Evolutionary conservation across 805 yeast species (phyloP), one percentile per base, ranked within the genome.

Genomic region (Clavispora vitiphila): DNA sequence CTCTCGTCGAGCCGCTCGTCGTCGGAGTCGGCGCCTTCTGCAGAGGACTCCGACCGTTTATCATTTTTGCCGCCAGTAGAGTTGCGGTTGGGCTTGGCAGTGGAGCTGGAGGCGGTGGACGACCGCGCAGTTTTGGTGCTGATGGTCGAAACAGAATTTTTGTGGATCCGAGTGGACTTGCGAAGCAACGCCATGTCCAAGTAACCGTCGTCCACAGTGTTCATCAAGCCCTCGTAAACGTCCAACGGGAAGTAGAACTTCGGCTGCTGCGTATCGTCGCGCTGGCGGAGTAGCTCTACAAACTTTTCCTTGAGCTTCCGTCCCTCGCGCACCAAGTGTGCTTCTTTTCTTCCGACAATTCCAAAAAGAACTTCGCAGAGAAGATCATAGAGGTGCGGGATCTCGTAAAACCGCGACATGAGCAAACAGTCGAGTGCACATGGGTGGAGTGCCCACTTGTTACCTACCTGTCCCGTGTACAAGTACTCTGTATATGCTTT

Each of bases 401-500:
- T 71, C 46, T 81, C 82, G 54, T 80, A 83, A 45, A 77, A 71
- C 50, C 81, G 81, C 2, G 90, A 72, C 53, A 81, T 69, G 25
- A 80, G 58, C 49, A 84, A 65, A 36, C 80, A 70, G 49, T 83
- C 88, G 30, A 83, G 67, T 0, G 84, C 76, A 0, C 85, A 80
- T 0, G 93, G 91, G 1, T 76, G 67, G 30, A 85, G 61, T n/a
- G 72, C 61, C 91, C 91, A 84, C 51, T 76, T 81, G 40, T 81
- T 78, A 20, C 87, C 87, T 18, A 86, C 77, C 58, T 84, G 89
- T 1, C 93, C 95, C 5, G 90, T 85, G 53, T 81, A 83, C 41
- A 86, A 67, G 57, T 79, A 86, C 55, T 85, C 93, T 21, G 81
- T 67, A 48, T 84, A 75, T 2, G 88, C 88, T 42, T 71, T 71